These are phyloP conservation scores for Picochlorum sp. DNA, from an alignment of 139 green algal species.

Conservation along the genomic window DNA sequence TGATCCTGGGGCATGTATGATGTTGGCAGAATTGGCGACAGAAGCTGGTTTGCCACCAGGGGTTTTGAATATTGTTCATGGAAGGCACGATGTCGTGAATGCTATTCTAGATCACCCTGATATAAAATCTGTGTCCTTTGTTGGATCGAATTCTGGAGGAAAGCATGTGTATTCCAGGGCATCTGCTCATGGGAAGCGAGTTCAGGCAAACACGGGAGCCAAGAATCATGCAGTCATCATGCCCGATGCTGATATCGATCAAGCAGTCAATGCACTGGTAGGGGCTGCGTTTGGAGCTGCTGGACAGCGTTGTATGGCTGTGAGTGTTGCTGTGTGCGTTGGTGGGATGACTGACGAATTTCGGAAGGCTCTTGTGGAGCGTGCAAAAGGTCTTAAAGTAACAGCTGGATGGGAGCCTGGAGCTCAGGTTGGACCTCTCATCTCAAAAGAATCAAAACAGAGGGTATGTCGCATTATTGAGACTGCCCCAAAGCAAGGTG, in stretches of 20 bases:
- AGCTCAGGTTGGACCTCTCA: constrained; percentile 84
- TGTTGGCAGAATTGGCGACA: constrained; percentile 70
- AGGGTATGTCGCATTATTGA: constrained; percentile 65
- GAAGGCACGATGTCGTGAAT: constrained; percentile 79
- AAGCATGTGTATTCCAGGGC: constrained; percentile 77
- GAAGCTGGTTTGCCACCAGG: constrained; percentile 47
- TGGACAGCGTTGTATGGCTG: constrained; percentile 96
- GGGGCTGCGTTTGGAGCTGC: constrained; percentile 89
- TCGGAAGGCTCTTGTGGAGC: constrained; percentile 47
- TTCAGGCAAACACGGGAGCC: constrained; percentile 90
- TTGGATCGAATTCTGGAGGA: constrained; percentile 77
- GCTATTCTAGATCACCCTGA: constrained; percentile 83
- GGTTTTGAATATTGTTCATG: constrained; percentile 69
- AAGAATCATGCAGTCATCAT: constrained; percentile 97
- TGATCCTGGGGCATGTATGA: constrained; percentile 71
- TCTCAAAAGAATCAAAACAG: constrained; percentile 52
- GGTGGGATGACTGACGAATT: constrained; percentile 45
- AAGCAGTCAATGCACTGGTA: constrained; percentile 62
- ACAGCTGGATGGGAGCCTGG: constrained; percentile 60
- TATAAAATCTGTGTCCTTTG: constrained; percentile 88
- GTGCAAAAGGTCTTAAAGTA: constrained; percentile 63
- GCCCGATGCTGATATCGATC: constrained; percentile 82
- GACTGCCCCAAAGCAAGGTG: constrained; percentile 58
- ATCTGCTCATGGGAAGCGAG: constrained; percentile 73
- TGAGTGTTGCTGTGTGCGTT: constrained; percentile 88